Evolutionary conservation across 2,329 filamentous ascomycete species (phyloP), one percentile per base, ranked within the genome.

Genomic region (Phoma herbarum): DNA sequence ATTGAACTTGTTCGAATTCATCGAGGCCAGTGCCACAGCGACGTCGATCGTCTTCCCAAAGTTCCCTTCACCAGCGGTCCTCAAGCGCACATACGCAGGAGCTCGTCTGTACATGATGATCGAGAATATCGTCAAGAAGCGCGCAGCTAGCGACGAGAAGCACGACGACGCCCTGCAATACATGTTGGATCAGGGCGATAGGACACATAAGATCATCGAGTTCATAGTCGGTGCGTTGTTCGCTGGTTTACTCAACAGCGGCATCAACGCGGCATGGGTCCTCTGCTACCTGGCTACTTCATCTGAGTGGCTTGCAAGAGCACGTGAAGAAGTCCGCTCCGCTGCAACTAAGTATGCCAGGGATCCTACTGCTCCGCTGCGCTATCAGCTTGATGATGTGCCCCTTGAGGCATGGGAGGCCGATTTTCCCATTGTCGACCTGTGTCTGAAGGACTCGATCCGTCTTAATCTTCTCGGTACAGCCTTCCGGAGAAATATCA

Each of bases 201-300:
- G 69, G 16, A 77, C 82, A 11, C 64, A 70, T 8, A 73, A 79
- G 45, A 80, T 84, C 31, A 75, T 84, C 16, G 63, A 64, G 12
- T 85, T 86, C 69, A 77, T 85, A 31, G 73, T 86, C n/a, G 80
- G 81, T 12, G 75, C 83, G 0, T 72, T 88, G 3, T 86, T 85
- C 66, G 84, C 85, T 1, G 85, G 84, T n/a, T 75, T 84, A 31
- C 63, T 86, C n/a, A 87, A 87, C 71, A 83, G 76, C 23, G 84
- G 84, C 37, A 80, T 85, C 68, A 86, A 85, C 62, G 81, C 82
- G 1, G 80, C 81, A 2, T 86, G 81, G 79, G 73, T 86, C 2
- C 48, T 73, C 23, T 69, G 64, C 62, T 76, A 69, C 47, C 69
- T 76, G 2, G 70, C 72, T 2, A 67, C 62, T 14, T 73, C 78